Evolutionary conservation across 352 stramenopile genomes (phyloP).

Genomic region (Pythium brassicae): DNA sequence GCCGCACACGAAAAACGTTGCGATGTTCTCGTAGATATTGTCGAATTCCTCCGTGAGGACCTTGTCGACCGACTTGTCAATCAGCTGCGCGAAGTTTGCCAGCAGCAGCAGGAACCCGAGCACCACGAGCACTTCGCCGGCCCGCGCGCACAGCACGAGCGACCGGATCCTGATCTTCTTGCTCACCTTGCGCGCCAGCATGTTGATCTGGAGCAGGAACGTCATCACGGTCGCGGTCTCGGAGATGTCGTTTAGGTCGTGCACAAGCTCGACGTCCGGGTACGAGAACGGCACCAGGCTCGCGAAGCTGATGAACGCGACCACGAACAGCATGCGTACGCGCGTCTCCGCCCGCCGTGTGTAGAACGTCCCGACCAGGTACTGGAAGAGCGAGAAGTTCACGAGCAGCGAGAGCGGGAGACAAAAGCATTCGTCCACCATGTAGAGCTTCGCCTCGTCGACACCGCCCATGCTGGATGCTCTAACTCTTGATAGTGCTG

Average conservation of each 20-base stretch:
- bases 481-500: too few relatives aligned
- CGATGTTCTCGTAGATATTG: conserved; percentile 20
- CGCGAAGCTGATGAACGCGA: conserved; percentile 18
- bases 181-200: conserved; percentile 25
- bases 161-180: conserved; percentile 24
- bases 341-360: conserved; percentile 15
- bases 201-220: conserved; percentile 33
- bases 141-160: conserved; percentile 7
- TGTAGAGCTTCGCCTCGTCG: background rate
- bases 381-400: conserved; percentile 39
- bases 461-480: background rate
- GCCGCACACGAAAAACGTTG: conserved; percentile 21
- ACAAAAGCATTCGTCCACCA: background rate
- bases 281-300: conserved; percentile 20
- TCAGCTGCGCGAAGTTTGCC: background rate
- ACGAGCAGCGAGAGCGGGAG: conserved; percentile 31
- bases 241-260: conserved; percentile 30
- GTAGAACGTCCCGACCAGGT: conserved; percentile 31
- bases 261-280: conserved; percentile 16
- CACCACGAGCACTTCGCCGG: conserved; percentile 13
- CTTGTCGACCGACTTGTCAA: background rate
- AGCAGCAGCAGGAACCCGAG: background rate
- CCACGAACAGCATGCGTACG: conserved; percentile 12
- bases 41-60: background rate
- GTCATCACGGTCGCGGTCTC: conserved; percentile 25